A percentile compares a stretch with the other conserved stretches of the same genome.
phyloP scores from a whole-genome alignment of 2,329 filamentous ascomycete species.

The Neonectria neomacrospora region DNA sequence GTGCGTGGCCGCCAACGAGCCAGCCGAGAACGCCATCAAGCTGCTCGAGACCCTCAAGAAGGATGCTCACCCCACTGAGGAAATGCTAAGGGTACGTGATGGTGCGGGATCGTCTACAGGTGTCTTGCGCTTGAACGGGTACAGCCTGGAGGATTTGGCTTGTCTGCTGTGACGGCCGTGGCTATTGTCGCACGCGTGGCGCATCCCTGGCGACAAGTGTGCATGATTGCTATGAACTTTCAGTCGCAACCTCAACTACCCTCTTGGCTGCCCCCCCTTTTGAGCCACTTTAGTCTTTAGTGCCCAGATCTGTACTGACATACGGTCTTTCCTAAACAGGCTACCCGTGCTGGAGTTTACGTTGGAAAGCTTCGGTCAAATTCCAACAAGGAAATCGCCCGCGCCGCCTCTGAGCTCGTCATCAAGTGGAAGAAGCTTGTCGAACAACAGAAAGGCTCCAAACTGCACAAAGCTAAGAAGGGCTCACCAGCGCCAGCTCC shows the following conservation, averaged over 20 bases:
- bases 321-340: slow-evolving; percentile 52
- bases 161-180: neutral
- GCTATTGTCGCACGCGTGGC: slow-evolving; percentile 8
- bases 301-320: slow-evolving; percentile 23
- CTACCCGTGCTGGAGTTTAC: slow-evolving; percentile 89
- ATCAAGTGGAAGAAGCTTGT: slow-evolving; percentile 87
- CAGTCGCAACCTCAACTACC: neutral
- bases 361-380: slow-evolving; percentile 85
- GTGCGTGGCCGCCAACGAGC: slow-evolving; percentile 79
- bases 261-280: neutral
- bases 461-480: slow-evolving; percentile 55
- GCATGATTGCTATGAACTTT: neutral
- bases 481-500: slow-evolving; percentile 56
- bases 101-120: slow-evolving; percentile 1
- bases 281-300: neutral
- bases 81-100: slow-evolving; percentile 78
- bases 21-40: slow-evolving; percentile 75
- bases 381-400: slow-evolving; percentile 82
- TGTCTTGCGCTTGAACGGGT: neutral
- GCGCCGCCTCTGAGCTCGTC: slow-evolving; percentile 83
- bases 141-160: slow-evolving; percentile 4
- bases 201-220: neutral
- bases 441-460: slow-evolving; percentile 68
- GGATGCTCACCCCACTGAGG: slow-evolving; percentile 85
- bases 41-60: slow-evolving; percentile 83